A percentile compares a stretch with the other conserved stretches of the same genome.
Conservation (phyloP, 306 rosid species). For the Oxytropis ochrocephala region DNA sequence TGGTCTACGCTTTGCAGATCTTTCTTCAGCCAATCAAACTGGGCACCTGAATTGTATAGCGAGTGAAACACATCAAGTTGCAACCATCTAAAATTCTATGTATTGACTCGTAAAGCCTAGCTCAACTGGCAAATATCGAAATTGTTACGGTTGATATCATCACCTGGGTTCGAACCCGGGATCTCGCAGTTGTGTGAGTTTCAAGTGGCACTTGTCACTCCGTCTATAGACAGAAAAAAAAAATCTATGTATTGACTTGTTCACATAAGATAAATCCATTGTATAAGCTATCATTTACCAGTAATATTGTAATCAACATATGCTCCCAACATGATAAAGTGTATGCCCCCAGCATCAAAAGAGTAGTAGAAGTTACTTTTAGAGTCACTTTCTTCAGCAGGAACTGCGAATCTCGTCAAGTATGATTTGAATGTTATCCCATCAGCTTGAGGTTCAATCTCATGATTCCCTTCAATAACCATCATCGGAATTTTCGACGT, state of each 20-base stretch:
- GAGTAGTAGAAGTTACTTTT: constrained; percentile 77
- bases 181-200: too few relatives aligned
- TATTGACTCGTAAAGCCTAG: neutral
- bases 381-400: constrained; percentile 67
- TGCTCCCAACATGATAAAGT: constrained; percentile 84
- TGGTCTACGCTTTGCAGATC: constrained; percentile 53
- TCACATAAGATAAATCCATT: neutral
- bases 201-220: too few relatives aligned
- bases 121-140: too few relatives aligned
- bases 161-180: too few relatives aligned
- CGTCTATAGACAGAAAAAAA: too few relatives aligned
- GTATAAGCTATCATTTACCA: constrained; percentile 47
- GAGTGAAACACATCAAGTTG: neutral
- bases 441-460: constrained; percentile 83
- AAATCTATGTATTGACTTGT: neutral
- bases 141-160: too few relatives aligned
- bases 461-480: constrained; percentile 96
- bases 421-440: constrained; percentile 71
- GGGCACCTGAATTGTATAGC: constrained; percentile 56
- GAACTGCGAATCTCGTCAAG: constrained; percentile 69
- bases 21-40: constrained; percentile 69
- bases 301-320: constrained; percentile 74
- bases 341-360: constrained; percentile 78
- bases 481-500: constrained; percentile 72
- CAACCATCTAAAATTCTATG: neutral